Evolutionary conservation across 116 monocot species (phyloP).

Genomic region (Dioscorea cayenensis): DNA sequence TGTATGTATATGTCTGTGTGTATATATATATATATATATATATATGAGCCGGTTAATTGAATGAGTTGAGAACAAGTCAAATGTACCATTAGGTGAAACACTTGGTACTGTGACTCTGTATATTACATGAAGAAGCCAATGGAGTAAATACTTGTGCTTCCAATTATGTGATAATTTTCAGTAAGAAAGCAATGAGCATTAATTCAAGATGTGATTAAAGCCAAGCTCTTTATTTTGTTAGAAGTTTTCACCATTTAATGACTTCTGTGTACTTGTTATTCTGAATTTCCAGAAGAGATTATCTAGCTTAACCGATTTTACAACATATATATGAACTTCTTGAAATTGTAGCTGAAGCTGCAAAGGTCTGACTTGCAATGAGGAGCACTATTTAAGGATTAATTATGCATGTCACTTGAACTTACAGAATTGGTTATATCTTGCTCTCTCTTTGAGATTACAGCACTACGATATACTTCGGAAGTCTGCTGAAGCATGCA

Average conservation of each 20-base stretch:
- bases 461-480: conserved; percentile 88
- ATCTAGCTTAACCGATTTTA: conserved; percentile 71
- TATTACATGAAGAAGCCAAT: too few relatives aligned
- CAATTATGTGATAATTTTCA: too few relatives aligned
- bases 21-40: too few relatives aligned
- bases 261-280: background rate
- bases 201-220: too few relatives aligned
- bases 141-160: too few relatives aligned
- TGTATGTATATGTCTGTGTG: too few relatives aligned
- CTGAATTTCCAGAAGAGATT: background rate
- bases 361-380: conserved; percentile 52
- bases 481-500: conserved; percentile 78
- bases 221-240: too few relatives aligned
- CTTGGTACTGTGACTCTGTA: too few relatives aligned
- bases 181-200: too few relatives aligned
- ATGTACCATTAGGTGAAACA: too few relatives aligned
- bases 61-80: too few relatives aligned
- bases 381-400: background rate
- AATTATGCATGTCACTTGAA: background rate
- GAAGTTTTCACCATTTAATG: background rate
- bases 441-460: background rate
- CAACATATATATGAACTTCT: conserved; percentile 78
- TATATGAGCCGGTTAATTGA: too few relatives aligned
- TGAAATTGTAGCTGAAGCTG: conserved; percentile 97
- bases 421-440: background rate